Evolutionary conservation across 805 yeast genomes (phyloP).

Genomic region (Wickerhamomyces subpelliculosus): DNA sequence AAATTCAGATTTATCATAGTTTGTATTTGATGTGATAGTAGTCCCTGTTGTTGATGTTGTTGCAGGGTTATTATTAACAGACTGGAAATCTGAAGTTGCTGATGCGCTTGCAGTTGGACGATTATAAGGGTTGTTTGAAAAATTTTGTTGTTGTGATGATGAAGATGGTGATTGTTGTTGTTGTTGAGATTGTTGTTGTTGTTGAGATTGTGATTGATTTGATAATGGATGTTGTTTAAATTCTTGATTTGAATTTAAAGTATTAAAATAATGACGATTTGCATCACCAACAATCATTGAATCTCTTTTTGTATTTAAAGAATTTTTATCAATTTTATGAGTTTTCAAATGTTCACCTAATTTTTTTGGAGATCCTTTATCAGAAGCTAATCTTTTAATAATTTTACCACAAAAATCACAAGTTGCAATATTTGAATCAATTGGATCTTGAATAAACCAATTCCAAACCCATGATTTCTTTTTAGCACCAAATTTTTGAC

Average conservation of each 20-base stretch:
- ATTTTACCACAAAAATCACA: slow-evolving; percentile 49
- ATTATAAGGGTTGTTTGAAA: too few species aligned
- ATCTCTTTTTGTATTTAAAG: slow-evolving; percentile 34
- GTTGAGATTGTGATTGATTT: neutral
- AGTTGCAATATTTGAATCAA: slow-evolving; percentile 42
- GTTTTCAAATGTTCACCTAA: slow-evolving; percentile 49
- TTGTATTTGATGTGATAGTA: neutral
- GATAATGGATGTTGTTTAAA: slow-evolving; percentile 10
- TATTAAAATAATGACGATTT: slow-evolving; percentile 27
- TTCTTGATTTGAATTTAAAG: slow-evolving; percentile 11
- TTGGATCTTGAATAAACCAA: slow-evolving; percentile 48
- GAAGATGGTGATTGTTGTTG: slow-evolving; percentile 3
- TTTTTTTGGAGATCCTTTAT: slow-evolving; percentile 55
- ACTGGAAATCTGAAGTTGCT: neutral
- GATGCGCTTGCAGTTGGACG: neutral
- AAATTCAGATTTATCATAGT: slow-evolving; percentile 11
- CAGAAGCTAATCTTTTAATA: slow-evolving; percentile 40
- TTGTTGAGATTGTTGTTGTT: slow-evolving; percentile 9
- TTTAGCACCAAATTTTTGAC: slow-evolving; percentile 53
- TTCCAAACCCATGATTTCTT: slow-evolving; percentile 60
- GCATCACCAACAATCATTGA: slow-evolving; percentile 32
- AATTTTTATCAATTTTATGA: slow-evolving; percentile 38
- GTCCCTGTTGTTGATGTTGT: neutral
- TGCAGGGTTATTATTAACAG: too few species aligned
- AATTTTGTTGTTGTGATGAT: neutral